Base-by-base conservation (phyloP, 2,329 filamentous ascomycete genomes). In the Dothiorella sarmentorum region DNA sequence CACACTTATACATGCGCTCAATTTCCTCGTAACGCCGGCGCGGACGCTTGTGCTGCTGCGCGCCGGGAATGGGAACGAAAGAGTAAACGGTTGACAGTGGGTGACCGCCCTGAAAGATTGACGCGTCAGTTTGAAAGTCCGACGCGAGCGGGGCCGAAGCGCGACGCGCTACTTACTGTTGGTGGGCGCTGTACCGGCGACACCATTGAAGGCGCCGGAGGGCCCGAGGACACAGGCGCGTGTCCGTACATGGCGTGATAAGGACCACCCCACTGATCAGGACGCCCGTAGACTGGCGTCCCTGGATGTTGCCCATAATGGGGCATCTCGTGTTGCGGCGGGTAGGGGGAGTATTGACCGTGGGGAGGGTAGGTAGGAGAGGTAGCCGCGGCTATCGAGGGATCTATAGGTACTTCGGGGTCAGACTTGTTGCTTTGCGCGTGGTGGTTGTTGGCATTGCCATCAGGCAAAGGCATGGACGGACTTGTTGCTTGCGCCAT, bases 401-500 rank as follows among this genome's bases (percentile, higher is more conserved):
- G 91, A 95, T 97, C 93, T 97, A 96, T 92, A 88, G 91, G 91
- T 82, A 95, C 86, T 86, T 91, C 88, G 85, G 84, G 85, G 91
- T 96, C 90, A 96, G 92, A 95, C 78, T 91, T 92, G 79, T 87
- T 83, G 82, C 85, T 82, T 67, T 73, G 70, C 75, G 83, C 81
- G 80, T 84, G 82, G 80, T 87, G 87, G 83, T 82, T 77, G 80
- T 78, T 87, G 80, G 83, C 81, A 71, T 81, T 80, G 75, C 81
- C 89, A 90, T 91, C 89, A 84, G 86, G 84, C 81, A 90, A 81
- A 86, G 88, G 83, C 83, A 90, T 84, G 79, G 90, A 96, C 91
- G 90, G 90, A 96, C 92, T 96, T 88, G 90, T 90, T 88, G 91
- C 85, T 90, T 96, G 91, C 85, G 92, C 91, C 92, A 97, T 97